Evolutionary conservation across 495 filamentous ascomycete genomes (phyloP), one percentile per base, ranked within the genome.

Genomic region (Penicillium bialowiezense): DNA sequence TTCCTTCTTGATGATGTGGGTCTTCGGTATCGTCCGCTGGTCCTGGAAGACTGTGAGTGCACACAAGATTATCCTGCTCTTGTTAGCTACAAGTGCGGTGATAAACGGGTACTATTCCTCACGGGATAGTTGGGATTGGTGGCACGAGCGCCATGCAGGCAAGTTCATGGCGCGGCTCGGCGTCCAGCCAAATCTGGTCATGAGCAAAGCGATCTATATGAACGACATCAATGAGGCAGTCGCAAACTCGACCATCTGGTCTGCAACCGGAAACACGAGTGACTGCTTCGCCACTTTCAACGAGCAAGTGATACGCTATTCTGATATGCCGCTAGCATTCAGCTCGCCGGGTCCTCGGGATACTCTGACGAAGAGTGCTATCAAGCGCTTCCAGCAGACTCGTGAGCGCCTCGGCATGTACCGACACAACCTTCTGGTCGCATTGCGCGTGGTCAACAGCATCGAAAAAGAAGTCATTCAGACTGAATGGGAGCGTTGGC

Each of bases 401-500:
- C 78, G 91, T 5, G 86, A 95, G 68, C 78, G 85, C 28, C 81
- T 98, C 2, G 93, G 87, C 8, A 67, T 79, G 10, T 92, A 96
- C 64, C 80, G 93, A n/a, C 89, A 98, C 60, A 90, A 97, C 58
- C 75, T 97, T 17, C 72, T 97, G 1, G 91, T 98, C 5, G 90
- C 91, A 13, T 79, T 97, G 70, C 84, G 91, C 5, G 79, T 97
- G 3, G 84, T 98, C 41, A 96, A 97, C 63, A 84, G 78, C 35
- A 82, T 97, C 8, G 93, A 98, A 71, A 69, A 74, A 42, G 92
- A 97, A 63, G 84, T 95, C 61, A 53, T 97, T 47, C 75, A 79
- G 46, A 85, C 81, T 2, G 91, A 97, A 70, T 98, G 89, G 85
- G 91, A 95, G 70, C 85, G 86, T 33, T 97, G 91, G 90, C 76